A percentile compares a stretch with the other conserved stretches of the same genome.
Evolutionary conservation across 345 rosid genomes (phyloP).

Genomic region (Pistacia vera): DNA sequence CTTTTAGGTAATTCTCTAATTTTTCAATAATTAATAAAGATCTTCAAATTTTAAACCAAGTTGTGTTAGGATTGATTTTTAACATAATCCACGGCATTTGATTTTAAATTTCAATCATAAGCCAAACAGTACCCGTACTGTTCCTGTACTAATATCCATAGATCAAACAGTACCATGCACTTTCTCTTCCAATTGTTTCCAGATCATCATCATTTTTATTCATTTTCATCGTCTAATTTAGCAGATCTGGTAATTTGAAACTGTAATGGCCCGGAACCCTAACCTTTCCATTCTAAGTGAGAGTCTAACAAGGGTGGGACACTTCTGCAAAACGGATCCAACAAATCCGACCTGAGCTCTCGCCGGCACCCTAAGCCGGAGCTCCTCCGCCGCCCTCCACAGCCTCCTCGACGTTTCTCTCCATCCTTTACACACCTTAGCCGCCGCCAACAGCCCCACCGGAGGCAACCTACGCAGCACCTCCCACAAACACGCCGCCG

Average conservation of each 20-base stretch:
- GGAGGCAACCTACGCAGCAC: constrained; percentile 82
- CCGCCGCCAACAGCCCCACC: constrained; percentile 65
- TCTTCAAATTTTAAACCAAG: background rate
- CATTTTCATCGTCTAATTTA: constrained; percentile 15
- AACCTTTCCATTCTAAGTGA: constrained; percentile 86
- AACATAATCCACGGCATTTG: background rate
- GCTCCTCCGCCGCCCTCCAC: constrained; percentile 92
- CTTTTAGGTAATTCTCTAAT: no score
- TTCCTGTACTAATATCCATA: background rate
- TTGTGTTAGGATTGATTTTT: background rate
- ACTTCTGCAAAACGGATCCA: constrained; percentile 85
- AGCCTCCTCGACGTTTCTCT: constrained; percentile 71
- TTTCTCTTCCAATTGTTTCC: background rate
- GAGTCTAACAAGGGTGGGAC: constrained; percentile 70
- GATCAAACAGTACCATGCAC: constrained; percentile 6
- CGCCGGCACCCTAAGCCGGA: constrained; percentile 71
- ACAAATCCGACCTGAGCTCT: constrained; percentile 70
- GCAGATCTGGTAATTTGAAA: constrained; percentile 41
- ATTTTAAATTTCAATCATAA: background rate
- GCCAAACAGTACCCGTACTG: constrained; percentile 18
- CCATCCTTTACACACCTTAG: constrained; percentile 89
- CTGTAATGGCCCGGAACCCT: constrained; percentile 23
- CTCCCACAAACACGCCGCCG: constrained; percentile 72
- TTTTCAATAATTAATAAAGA: background rate
- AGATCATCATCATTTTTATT: constrained; percentile 6